phyloP scores from a whole-genome alignment of 257 asterid species.

The Ajuga chamaepitys region DNA sequence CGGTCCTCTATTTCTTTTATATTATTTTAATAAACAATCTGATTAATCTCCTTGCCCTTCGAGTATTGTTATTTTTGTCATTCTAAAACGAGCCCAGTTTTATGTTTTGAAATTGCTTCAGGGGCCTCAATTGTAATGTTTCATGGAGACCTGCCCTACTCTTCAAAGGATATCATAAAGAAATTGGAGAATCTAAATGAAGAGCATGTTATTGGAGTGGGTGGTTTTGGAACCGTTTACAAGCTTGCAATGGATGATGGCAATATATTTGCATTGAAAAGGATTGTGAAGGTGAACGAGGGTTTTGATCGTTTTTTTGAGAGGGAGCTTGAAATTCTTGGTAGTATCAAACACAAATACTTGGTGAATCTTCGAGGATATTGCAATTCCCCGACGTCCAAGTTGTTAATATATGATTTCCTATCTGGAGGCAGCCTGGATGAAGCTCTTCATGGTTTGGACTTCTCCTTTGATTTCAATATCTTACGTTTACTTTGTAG shows the following conservation, averaged over 20 bases:
- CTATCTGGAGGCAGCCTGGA: slow-evolving; percentile 89
- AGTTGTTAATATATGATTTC: slow-evolving; percentile 72
- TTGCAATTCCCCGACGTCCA: slow-evolving; percentile 83
- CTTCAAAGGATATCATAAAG: slow-evolving; percentile 81
- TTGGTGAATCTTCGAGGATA: slow-evolving; percentile 88
- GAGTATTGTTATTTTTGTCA: neutral
- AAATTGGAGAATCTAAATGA: slow-evolving; percentile 74
- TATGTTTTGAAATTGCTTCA: slow-evolving; percentile 24
- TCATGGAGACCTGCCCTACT: slow-evolving; percentile 92
- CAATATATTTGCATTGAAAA: slow-evolving; percentile 73
- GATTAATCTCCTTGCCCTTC: neutral
- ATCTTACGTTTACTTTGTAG: neutral
- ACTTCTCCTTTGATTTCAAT: slow-evolving; percentile 2
- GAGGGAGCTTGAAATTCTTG: slow-evolving; percentile 93
- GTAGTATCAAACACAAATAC: slow-evolving; percentile 81
- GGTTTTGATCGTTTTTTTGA: slow-evolving; percentile 84
- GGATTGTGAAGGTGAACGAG: slow-evolving; percentile 71
- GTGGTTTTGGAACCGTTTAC: slow-evolving; percentile 94
- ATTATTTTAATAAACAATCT: neutral
- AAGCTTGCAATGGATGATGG: slow-evolving; percentile 95
- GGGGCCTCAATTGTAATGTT: slow-evolving; percentile 94
- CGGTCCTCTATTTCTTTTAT: neutral
- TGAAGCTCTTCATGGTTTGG: slow-evolving; percentile 76
- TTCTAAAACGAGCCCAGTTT: neutral
- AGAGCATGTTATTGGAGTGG: slow-evolving; percentile 81